These are phyloP conservation scores for Auricularia heimuer DNA, from an alignment of 768 basidiomycete genomes.

Conservation along the genomic window DNA sequence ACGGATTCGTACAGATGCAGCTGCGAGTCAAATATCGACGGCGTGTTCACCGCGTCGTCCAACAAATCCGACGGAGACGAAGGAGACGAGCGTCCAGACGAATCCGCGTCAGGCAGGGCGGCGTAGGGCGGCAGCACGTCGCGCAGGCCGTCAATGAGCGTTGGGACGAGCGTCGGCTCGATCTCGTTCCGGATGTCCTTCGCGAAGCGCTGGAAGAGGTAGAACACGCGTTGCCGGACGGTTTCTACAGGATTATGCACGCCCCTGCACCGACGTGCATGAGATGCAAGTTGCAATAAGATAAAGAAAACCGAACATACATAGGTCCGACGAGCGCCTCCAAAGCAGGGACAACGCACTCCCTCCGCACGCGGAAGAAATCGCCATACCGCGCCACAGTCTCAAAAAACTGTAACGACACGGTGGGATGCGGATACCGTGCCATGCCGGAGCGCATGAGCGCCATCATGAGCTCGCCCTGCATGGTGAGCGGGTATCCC, in stretches of 20 bases:
- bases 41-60: constrained; percentile 66
- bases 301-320: constrained; percentile 33
- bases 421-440: constrained; percentile 72
- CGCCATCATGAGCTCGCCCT: constrained; percentile 81
- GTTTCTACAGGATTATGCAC: constrained; percentile 66
- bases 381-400: constrained; percentile 85
- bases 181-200: constrained; percentile 74
- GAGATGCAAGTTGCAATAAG: background rate
- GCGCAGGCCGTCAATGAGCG: constrained; percentile 60
- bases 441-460: constrained; percentile 78
- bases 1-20: constrained; percentile 90
- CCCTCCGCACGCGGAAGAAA: constrained; percentile 90
- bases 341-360: constrained; percentile 77
- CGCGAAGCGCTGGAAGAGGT: constrained; percentile 89
- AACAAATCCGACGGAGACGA: constrained; percentile 39
- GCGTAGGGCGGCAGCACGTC: constrained; percentile 72
- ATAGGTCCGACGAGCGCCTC: constrained; percentile 79
- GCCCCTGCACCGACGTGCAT: constrained; percentile 41
- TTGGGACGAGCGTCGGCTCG: constrained; percentile 56
- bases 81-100: constrained; percentile 42
- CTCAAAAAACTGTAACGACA: constrained; percentile 88
- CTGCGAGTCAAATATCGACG: constrained; percentile 75
- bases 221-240: constrained; percentile 73
- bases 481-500: constrained; percentile 74
- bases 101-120: constrained; percentile 68